Evolutionary conservation across 2,329 filamentous ascomycete species (phyloP), one percentile per base, ranked within the genome.

Genomic region (Claviceps cyperi): DNA sequence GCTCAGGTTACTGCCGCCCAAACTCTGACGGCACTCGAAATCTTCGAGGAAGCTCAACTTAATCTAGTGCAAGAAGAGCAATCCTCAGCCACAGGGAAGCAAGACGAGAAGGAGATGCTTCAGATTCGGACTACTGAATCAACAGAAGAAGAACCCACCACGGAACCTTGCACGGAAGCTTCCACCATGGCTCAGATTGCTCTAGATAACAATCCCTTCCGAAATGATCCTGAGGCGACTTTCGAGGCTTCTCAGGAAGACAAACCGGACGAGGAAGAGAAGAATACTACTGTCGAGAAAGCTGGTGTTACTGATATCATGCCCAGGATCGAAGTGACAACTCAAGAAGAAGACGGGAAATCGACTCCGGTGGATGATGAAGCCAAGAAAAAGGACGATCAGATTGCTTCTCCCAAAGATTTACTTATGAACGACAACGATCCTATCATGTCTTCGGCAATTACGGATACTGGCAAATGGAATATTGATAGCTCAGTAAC

Each of bases 181-280:
- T 5, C 40, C 6, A 38, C 46, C 11, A 19, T 21, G 3, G 14
- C 28, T 21, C 47, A 46, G 21, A 24, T 36, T 11, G 21, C 24
- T 5, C 5, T 41, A 15, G 24, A 40, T 28, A n/a, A n/a, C 4
- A 24, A 38, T 47, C 36, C 19, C 2, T 17, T 48, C 11, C 6
- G 39, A 14, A 45, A n/a, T 36, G 46, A 51, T 17, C 28, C 41
- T 13, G 50, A 52, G 14, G 24, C 35, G 13, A 47, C 51, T 37
- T 43, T 44, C 15, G 46, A 50, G 38, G 35, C 41, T 43, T 32
- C 52, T 2, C 50, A 52, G 47, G 52, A 53, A 38, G 43, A 43
- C 9, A 50, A 53, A 24, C 52, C 52, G 41, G 51, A 51, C 45
- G 56, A 55, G 43, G 52, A 51, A 43, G 56, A 58, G 50, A 57